Conservation (phyloP, 2,329 filamentous ascomycete genomes). For the Nemania sp. region DNA sequence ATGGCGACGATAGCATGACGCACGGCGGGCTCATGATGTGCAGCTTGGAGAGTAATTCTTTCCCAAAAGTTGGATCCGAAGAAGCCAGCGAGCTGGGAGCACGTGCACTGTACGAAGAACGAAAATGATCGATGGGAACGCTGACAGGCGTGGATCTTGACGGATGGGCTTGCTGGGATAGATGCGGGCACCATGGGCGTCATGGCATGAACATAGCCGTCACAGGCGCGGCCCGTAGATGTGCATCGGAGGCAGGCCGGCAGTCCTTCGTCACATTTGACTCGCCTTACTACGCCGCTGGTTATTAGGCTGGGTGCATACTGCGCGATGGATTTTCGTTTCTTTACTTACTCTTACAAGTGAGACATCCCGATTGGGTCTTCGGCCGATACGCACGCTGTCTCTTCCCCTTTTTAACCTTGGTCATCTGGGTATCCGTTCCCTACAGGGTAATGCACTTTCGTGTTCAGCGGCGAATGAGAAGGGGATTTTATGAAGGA, state of each 20-base stretch:
- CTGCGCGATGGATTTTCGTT: not conserved
- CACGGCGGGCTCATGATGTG: conserved; percentile 29
- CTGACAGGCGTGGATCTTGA: conserved; percentile 12
- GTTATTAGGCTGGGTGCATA: not conserved
- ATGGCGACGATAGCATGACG: conserved; percentile 29
- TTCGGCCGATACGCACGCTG: conserved; percentile 29
- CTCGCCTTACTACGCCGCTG: conserved; percentile 17
- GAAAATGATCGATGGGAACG: conserved; percentile 25
- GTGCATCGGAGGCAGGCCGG: conserved; percentile 30
- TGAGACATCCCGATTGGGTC: conserved; percentile 29
- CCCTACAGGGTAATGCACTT: not conserved
- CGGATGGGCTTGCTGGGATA: conserved; percentile 10
- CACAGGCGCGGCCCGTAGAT: conserved; percentile 27
- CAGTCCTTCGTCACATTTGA: conserved; percentile 28
- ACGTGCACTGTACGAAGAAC: conserved; percentile 25
- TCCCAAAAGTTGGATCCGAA: conserved; percentile 34
- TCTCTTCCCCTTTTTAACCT: conserved; percentile 30
- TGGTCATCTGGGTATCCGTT: conserved; percentile 15
- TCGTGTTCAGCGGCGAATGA: not conserved
- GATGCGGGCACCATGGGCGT: not conserved
- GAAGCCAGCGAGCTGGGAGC: conserved; percentile 26
- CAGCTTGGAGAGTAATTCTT: conserved; percentile 28
- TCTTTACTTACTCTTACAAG: conserved; percentile 23
- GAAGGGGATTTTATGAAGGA: not conserved
- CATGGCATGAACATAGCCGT: conserved; percentile 19